Conservation (phyloP, 1,284 basidiomycete species). For the Ganoderma multipileum region DNA sequence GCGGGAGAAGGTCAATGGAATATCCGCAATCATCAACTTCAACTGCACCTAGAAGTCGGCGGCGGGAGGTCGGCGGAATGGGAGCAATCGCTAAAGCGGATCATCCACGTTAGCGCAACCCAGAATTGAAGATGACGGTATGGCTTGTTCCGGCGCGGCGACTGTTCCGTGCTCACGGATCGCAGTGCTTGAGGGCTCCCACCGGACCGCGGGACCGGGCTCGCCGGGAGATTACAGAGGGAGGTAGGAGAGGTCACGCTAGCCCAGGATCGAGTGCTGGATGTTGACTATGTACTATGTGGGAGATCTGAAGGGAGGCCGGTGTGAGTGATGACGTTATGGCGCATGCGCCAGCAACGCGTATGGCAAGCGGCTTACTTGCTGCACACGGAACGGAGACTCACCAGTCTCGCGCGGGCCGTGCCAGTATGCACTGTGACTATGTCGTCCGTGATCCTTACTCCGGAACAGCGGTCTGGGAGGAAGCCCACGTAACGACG, state of each 20-base stretch:
- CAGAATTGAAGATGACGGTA: neutral
- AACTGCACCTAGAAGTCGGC: no score
- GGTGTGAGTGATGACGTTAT: neutral
- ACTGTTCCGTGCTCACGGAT: neutral
- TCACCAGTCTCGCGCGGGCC: neutral
- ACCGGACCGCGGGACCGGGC: neutral
- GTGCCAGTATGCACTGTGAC: no score
- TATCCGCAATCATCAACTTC: neutral
- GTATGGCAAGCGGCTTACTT: neutral
- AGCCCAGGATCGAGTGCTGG: neutral
- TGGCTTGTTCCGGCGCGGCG: neutral
- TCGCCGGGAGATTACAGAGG: neutral
- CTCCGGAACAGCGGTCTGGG: neutral
- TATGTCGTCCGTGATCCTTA: neutral
- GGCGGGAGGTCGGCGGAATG: neutral
- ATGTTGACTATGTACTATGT: neutral
- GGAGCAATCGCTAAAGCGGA: neutral
- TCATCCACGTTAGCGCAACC: neutral
- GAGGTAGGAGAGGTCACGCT: neutral
- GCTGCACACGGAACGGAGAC: neutral
- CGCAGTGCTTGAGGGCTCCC: neutral
- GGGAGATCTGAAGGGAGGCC: neutral
- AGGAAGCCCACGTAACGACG: neutral
- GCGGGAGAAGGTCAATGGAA: neutral
- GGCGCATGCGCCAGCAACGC: neutral